Evolutionary conservation across 1,139 yeast genomes (phyloP).

Genomic region (Kluyveromyces sp.): DNA sequence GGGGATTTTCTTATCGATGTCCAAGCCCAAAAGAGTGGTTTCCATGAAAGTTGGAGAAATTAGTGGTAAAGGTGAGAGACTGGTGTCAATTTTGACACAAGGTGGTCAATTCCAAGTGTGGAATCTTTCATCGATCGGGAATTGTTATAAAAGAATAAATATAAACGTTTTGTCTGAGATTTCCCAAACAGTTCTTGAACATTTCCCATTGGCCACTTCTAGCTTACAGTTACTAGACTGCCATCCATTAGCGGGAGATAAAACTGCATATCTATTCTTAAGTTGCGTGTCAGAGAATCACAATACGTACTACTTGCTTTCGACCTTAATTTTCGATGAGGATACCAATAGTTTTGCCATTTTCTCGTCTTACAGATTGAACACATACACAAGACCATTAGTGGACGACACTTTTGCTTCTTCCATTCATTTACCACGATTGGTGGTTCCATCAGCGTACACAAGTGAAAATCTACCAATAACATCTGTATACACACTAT

Average conservation of each 20-base stretch:
- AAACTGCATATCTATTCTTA: slow-evolving; percentile 44
- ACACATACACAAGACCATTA: slow-evolving; percentile 33
- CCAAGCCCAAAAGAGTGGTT: slow-evolving; percentile 41
- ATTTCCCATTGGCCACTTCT: slow-evolving; percentile 37
- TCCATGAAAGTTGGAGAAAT: slow-evolving; percentile 53
- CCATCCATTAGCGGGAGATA: slow-evolving; percentile 30
- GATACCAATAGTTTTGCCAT: slow-evolving; percentile 47
- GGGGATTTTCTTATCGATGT: slow-evolving; percentile 26
- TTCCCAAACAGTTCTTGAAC: slow-evolving; percentile 33
- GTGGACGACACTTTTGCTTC: slow-evolving; percentile 13
- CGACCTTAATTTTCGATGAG: slow-evolving; percentile 43
- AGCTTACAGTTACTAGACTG: slow-evolving; percentile 48
- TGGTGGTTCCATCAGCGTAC: slow-evolving; percentile 43
- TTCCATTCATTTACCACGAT: slow-evolving; percentile 33
- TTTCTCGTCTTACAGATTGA: slow-evolving; percentile 53
- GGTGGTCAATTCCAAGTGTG: slow-evolving; percentile 40
- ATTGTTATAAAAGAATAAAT: slow-evolving; percentile 33
- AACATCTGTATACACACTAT: slow-evolving; percentile 54
- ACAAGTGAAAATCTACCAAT: slow-evolving; percentile 33
- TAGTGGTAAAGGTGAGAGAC: slow-evolving; percentile 45
- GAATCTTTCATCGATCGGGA: slow-evolving; percentile 41
- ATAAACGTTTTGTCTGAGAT: slow-evolving; percentile 32
- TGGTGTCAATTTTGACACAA: slow-evolving; percentile 34
- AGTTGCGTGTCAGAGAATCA: slow-evolving; percentile 31
- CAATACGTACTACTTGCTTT: slow-evolving; percentile 40